Evolutionary conservation across 1,284 basidiomycete species (phyloP), one percentile per base, ranked within the genome.

Genomic region (Leccinum cinnamomeum): DNA sequence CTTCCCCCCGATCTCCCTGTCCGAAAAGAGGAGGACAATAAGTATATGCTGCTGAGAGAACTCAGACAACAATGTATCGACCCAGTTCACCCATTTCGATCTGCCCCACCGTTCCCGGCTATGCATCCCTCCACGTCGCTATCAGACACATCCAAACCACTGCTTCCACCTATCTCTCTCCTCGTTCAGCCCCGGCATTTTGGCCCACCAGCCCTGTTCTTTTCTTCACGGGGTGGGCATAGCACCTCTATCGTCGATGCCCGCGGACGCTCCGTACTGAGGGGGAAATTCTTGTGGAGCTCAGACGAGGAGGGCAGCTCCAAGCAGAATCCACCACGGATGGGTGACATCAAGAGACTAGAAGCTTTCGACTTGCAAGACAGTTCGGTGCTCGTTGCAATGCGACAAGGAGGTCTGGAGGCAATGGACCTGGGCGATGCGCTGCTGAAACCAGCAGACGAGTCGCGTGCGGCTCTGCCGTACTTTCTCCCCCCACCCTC

Each of bases 141-240:
- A 53, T 60, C 68, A 58, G 72, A 81, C 69, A 56, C 76, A 20
- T 79, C 84, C 41, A 87, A 84, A 63, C 87, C 89, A 2, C 76
- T 94, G 0, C 80, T 95, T 33, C 77, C 80, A 16, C 92, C 92
- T 0, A 87, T 92, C 61, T 94, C 92, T 18, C 80, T 95, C 4
- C 79, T 95, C n/a, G 75, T 87, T 14, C 92, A 94, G 68, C 88
- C 92, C 3, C 82, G 82, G 35, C 90, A 92, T 70, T 93, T 91
- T 67, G 92, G 92, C 0, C 92, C 92, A 20, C 92, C 92, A 1
- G 90, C 92, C 0, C 75, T 95, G 18, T 95, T 95, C 78, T 94
- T 86, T 73, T 93, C 92, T 20, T 90, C 91, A 18, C 86, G 91
- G 30, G 92, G 93, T 20, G 89, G 90, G 2, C 89, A 92, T 68